Percentiles rank a stretch among this genome's conserved stretches.
These are phyloP conservation scores for Rhododendron ferrugineum DNA, from an alignment of 148 eudicot genomes.

Conservation along the genomic window DNA sequence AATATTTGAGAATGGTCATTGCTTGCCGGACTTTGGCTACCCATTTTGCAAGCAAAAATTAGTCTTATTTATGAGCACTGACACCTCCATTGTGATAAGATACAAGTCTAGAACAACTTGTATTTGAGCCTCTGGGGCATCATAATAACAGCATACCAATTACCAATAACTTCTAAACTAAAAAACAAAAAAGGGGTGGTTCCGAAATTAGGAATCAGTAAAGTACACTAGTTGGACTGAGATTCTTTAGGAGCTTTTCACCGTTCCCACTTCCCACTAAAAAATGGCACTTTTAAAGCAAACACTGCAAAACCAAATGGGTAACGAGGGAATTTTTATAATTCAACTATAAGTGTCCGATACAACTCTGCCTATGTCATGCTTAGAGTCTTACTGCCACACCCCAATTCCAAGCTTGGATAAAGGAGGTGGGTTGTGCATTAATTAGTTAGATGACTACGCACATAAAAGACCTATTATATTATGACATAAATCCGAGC, in stretches of 20 bases:
- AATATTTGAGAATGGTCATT: constrained; percentile 26
- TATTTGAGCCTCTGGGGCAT: not conserved
- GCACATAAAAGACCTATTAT: not conserved
- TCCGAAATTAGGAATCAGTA: not conserved
- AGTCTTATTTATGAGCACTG: not conserved
- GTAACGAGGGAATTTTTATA: not conserved
- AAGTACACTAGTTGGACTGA: not conserved
- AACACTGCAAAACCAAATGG: not conserved
- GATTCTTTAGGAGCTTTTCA: not conserved
- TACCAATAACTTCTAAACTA: not conserved
- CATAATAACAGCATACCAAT: not conserved
- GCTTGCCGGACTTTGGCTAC: constrained; percentile 15
- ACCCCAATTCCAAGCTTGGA: not conserved
- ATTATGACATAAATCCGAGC: not conserved
- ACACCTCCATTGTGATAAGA: not conserved
- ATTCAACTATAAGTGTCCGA: not conserved
- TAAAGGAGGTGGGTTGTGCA: not conserved
- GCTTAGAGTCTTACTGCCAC: not conserved
- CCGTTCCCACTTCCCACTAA: not conserved
- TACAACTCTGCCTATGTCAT: not conserved
- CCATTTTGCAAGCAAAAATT: constrained; percentile 14
- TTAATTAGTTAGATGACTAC: not conserved
- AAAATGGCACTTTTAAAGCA: not conserved
- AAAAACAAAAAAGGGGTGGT: not conserved
- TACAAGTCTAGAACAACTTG: not conserved